Conservation (phyloP, 306 rosid species). For the Alnus glutinosa region DNA sequence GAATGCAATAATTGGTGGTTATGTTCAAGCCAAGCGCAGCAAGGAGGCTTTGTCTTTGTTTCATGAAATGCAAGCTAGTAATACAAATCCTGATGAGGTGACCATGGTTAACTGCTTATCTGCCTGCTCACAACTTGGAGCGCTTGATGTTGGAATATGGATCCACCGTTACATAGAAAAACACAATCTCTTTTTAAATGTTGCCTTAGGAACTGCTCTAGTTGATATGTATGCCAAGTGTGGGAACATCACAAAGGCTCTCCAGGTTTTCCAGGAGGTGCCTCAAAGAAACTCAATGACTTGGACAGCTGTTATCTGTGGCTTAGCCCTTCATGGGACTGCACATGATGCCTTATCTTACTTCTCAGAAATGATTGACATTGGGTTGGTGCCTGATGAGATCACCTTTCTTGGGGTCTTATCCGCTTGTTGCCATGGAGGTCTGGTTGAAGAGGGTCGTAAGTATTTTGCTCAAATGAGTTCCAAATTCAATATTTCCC, state of each 20-base stretch:
- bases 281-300: slow-evolving; percentile 70
- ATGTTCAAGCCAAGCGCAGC: slow-evolving; percentile 65
- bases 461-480: slow-evolving; percentile 62
- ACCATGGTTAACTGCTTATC: slow-evolving; percentile 67
- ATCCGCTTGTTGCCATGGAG: slow-evolving; percentile 90
- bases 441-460: slow-evolving; percentile 75
- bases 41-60: slow-evolving; percentile 77
- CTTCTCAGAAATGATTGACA: slow-evolving; percentile 62
- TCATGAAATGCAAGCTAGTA: slow-evolving; percentile 73
- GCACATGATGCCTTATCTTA: slow-evolving; percentile 56
- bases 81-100: slow-evolving; percentile 62
- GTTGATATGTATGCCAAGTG: slow-evolving; percentile 88
- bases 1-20: slow-evolving; percentile 85
- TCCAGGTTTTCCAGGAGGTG: slow-evolving; percentile 65
- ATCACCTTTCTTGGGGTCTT: slow-evolving; percentile 80
- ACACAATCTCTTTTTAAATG: slow-evolving; percentile 44
- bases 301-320: slow-evolving; percentile 83
- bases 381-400: slow-evolving; percentile 73
- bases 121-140: slow-evolving; percentile 87
- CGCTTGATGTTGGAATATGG: slow-evolving; percentile 83
- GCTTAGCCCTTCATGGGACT: slow-evolving; percentile 72
- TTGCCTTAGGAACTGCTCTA: slow-evolving; percentile 75
- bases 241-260: slow-evolving; percentile 69
- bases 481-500: slow-evolving; percentile 41
- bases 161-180: slow-evolving; percentile 65